Conservation (phyloP, 2,329 filamentous ascomycete genomes). For the Xylaria sp. region DNA sequence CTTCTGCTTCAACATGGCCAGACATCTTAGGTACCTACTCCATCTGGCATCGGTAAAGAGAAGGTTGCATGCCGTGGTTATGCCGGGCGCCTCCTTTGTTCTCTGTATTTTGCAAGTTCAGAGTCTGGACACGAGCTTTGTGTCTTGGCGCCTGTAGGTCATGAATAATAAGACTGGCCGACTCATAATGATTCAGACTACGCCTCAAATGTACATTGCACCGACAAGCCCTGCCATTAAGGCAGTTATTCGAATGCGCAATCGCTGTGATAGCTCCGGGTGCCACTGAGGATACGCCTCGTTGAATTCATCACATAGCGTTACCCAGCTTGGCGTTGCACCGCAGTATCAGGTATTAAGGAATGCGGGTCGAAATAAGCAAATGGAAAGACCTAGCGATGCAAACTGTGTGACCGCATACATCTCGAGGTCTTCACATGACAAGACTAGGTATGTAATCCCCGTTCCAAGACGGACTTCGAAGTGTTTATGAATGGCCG, state of each 20-base stretch:
- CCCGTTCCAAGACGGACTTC: slow-evolving; percentile 1
- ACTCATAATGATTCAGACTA: neutral
- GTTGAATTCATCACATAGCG: slow-evolving; percentile 13
- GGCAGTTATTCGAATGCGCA: neutral
- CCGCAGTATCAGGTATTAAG: slow-evolving; percentile 10
- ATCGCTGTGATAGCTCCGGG: too few species aligned
- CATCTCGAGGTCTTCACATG: slow-evolving; percentile 19
- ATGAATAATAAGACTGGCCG: slow-evolving; percentile 3
- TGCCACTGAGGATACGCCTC: neutral
- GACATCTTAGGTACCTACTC: neutral
- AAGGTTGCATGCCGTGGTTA: slow-evolving; percentile 6
- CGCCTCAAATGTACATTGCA: too few species aligned
- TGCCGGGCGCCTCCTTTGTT: slow-evolving; percentile 1
- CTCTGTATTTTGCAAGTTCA: slow-evolving; percentile 2
- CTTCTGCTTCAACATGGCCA: neutral
- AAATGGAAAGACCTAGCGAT: slow-evolving; percentile 22
- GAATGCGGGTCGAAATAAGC: slow-evolving; percentile 10
- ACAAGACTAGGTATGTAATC: slow-evolving; percentile 3
- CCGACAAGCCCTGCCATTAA: neutral
- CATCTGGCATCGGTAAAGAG: neutral
- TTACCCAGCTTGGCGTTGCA: slow-evolving; percentile 12
- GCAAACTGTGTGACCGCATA: slow-evolving; percentile 23
- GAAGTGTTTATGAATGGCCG: neutral
- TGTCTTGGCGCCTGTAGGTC: slow-evolving; percentile 7
- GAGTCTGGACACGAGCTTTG: slow-evolving; percentile 2